Percentiles rank a stretch among this genome's conserved stretches.
Conservation (phyloP, 1,284 basidiomycete genomes). For the Stereum hirsutum region DNA sequence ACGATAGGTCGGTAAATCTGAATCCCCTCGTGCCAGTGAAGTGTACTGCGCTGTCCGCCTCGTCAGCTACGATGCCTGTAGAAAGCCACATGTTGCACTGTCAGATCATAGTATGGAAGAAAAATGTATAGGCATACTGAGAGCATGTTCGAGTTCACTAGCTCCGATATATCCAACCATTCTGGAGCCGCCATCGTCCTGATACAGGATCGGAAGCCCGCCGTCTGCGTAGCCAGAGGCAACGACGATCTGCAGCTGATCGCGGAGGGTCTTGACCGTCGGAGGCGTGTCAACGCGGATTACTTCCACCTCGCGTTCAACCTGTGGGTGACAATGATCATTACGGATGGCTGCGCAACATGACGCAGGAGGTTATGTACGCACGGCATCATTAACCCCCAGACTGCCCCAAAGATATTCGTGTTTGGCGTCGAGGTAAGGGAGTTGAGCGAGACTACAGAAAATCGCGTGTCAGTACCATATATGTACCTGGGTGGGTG, state of each 20-base stretch:
- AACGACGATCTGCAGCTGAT: constrained; percentile 55
- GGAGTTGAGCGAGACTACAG: constrained; percentile 60
- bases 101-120: too few relatives aligned
- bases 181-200: constrained; percentile 38
- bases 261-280: constrained; percentile 62
- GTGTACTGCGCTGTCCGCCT: constrained; percentile 54
- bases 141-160: constrained; percentile 88
- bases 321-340: constrained; percentile 28
- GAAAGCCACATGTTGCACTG: too few relatives aligned
- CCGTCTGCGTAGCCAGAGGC: constrained; percentile 65
- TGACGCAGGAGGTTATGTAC: constrained; percentile 18
- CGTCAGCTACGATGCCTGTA: constrained; percentile 68
- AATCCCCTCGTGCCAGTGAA: constrained; percentile 48
- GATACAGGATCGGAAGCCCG: constrained; percentile 80
- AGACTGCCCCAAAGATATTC: constrained; percentile 81
- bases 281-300: constrained; percentile 63
- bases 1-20: constrained; percentile 27
- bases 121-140: constrained; percentile 47
- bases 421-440: constrained; percentile 86
- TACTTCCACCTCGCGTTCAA: constrained; percentile 51
- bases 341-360: constrained; percentile 2
- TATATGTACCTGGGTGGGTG: too few relatives aligned
- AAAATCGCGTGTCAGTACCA: constrained; percentile 3
- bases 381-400: constrained; percentile 68
- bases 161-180: constrained; percentile 91